Base-by-base conservation (phyloP, 1,139 yeast species). In the Lodderomyces pseudojiufengensis region DNA sequence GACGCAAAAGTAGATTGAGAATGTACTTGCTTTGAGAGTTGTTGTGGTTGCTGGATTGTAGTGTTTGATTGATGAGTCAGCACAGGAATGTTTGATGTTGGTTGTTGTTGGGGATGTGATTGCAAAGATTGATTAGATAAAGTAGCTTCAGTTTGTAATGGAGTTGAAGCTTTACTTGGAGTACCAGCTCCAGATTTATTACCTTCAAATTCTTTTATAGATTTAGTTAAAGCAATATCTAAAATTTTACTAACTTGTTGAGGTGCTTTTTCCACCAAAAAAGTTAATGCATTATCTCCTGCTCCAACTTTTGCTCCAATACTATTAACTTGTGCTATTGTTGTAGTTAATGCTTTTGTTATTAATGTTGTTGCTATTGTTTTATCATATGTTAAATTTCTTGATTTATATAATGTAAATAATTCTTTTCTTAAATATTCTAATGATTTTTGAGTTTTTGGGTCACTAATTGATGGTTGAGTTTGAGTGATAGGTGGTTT, bases 311-410 rank as follows among this genome's bases (percentile, higher is more conserved):
- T 82, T 46, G 85, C 83, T 0, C 95, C 95, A 14, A 90, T 90
- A 45, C 84, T 85, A 42, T 84, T 82, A 4, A 84, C 90, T 55
- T 84, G 96, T 2, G 95, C 90, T 44, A 88, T 87, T 0, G 96
- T 90, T 62, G 90, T 84, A 3, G 96, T 95, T 48, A 88, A 70
- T 0, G 96, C 96, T 50, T 84, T 88, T n/a, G 96, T 87, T 48
- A 88, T 70, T 39, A 87, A 78, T 41, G 80, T 85, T 0, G 92
- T 83, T 27, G 87, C 83, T 2, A 84, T 78, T 23, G 79, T 83
- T 32, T 84, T 81, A 44, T 80, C 82, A 44, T 80, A 77, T 2
- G 72, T 55, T 46, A 83, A 71, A 44, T 78, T 80, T 42, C 88
- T 66, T 37, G 84, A 83, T 51, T 80, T 82, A 30, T 87, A 83